Evolutionary conservation across 1,139 yeast species (phyloP).

Genomic region (Diutina catenulata): DNA sequence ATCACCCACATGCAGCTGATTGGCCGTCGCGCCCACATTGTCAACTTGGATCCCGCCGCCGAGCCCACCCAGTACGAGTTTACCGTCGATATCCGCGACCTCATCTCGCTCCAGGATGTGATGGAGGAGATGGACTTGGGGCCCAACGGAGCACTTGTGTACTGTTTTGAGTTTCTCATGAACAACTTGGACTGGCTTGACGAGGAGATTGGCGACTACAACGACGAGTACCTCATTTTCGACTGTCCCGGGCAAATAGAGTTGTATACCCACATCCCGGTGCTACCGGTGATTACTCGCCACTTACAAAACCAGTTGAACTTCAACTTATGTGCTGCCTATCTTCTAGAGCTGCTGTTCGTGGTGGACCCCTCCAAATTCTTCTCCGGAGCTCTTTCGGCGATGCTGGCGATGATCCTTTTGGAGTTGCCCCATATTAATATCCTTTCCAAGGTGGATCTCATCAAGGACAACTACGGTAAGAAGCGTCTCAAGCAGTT

Average conservation of each 20-base stretch:
- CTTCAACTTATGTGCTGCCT: constrained; percentile 86
- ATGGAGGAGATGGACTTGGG: constrained; percentile 93
- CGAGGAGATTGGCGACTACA: constrained; percentile 86
- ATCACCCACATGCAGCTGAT: constrained; percentile 80
- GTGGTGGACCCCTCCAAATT: constrained; percentile 83
- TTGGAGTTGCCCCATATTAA: constrained; percentile 92
- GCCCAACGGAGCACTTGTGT: constrained; percentile 89
- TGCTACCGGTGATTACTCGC: constrained; percentile 74
- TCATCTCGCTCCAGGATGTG: constrained; percentile 88
- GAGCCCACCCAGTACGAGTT: constrained; percentile 87
- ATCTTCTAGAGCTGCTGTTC: constrained; percentile 87
- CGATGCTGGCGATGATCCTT: constrained; percentile 97
- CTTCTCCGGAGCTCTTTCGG: constrained; percentile 89
- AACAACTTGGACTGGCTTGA: constrained; percentile 94
- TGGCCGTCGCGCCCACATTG: constrained; percentile 90
- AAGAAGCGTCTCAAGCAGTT: constrained; percentile 71
- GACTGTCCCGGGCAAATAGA: constrained; percentile 99
- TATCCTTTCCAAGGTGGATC: constrained; percentile 73
- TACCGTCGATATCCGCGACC: constrained; percentile 83
- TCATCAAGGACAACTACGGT: constrained; percentile 65
- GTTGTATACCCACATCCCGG: constrained; percentile 88
- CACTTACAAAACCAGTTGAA: constrained; percentile 71
- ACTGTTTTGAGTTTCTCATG: constrained; percentile 83
- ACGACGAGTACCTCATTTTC: constrained; percentile 85
- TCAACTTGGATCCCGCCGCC: constrained; percentile 95